Evolutionary conservation across 768 basidiomycete genomes (phyloP).

Genomic region (Amanita pallidorosea): DNA sequence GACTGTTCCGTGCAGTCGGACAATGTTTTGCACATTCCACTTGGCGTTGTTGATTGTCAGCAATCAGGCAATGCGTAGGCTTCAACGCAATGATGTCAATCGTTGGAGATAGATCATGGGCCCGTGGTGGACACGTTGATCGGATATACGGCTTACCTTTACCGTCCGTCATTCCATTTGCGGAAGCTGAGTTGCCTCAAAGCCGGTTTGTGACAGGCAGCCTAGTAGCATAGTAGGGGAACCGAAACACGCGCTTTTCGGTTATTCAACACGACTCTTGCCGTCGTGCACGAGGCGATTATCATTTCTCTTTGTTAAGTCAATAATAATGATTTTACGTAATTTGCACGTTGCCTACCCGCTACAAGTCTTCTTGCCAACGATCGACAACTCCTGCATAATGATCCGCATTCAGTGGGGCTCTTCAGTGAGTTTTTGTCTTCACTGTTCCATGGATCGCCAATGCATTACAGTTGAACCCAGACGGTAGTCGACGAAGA

Average conservation of each 20-base stretch:
- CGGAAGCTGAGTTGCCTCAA: neutral
- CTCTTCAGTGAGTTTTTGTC: slow-evolving; percentile 20
- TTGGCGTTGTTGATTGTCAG: no score
- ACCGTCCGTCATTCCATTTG: neutral
- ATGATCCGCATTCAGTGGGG: slow-evolving; percentile 47
- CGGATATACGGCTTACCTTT: neutral
- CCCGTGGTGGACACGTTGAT: slow-evolving; percentile 3
- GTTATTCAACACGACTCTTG: neutral
- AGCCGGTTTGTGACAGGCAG: neutral
- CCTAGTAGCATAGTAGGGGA: neutral
- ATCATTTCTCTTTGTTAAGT: neutral
- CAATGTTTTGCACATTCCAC: no score
- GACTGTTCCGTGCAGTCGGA: neutral
- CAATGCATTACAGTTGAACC: slow-evolving; percentile 21
- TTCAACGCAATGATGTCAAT: neutral
- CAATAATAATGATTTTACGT: neutral
- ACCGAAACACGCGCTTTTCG: no score
- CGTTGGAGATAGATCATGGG: neutral
- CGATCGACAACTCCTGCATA: slow-evolving; percentile 6
- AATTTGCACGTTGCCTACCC: neutral
- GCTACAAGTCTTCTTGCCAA: slow-evolving; percentile 4
- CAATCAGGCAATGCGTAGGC: no score
- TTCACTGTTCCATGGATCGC: slow-evolving; percentile 6
- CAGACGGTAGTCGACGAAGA: slow-evolving; percentile 33
- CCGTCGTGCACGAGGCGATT: neutral